These are phyloP conservation scores for Candida mesenterica DNA, from an alignment of 1,139 yeast species.

Conservation along the genomic window DNA sequence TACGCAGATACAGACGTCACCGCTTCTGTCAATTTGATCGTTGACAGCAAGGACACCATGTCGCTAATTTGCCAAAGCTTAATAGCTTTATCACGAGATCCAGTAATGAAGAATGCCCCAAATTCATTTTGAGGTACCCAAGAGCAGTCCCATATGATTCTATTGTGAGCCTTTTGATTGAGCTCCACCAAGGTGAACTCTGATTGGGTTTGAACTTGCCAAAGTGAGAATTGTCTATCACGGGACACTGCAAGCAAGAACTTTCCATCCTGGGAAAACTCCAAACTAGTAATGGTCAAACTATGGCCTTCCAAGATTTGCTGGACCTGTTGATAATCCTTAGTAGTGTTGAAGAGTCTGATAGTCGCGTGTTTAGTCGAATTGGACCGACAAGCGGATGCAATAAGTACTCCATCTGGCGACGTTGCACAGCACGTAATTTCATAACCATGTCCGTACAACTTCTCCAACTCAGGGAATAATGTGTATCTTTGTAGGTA, in stretches of 20 bases:
- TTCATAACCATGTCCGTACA: conserved; percentile 98
- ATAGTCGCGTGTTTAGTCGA: conserved; percentile 81
- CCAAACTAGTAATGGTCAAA: conserved; percentile 79
- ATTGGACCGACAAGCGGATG: conserved; percentile 92
- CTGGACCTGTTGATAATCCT: conserved; percentile 38
- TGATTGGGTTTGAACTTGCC: conserved; percentile 53
- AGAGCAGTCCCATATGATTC: conserved; percentile 94
- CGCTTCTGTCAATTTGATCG: conserved; percentile 49
- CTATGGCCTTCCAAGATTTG: conserved; percentile 60
- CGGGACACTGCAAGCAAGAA: conserved; percentile 80
- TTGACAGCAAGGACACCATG: conserved; percentile 26
- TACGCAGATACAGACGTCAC: conserved; percentile 72
- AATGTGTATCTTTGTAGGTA: conserved; percentile 86
- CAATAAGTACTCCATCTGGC: conserved; percentile 63
- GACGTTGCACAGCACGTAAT: conserved; percentile 75
- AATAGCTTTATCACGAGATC: conserved; percentile 79
- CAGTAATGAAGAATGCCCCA: conserved; percentile 62
- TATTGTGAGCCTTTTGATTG: conserved; percentile 73
- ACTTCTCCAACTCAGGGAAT: conserved; percentile 92
- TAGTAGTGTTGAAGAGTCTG: conserved; percentile 63
- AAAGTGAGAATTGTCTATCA: conserved; percentile 82
- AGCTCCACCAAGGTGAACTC: conserved; percentile 44
- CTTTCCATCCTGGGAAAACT: conserved; percentile 70
- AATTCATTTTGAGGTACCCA: conserved; percentile 57
- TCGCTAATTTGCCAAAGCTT: conserved; percentile 61